Percentiles rank a stretch among this genome's conserved stretches.
These are phyloP conservation scores for Pouteria campechiana DNA, from an alignment of 179 eudicot species.

Conservation along the genomic window DNA sequence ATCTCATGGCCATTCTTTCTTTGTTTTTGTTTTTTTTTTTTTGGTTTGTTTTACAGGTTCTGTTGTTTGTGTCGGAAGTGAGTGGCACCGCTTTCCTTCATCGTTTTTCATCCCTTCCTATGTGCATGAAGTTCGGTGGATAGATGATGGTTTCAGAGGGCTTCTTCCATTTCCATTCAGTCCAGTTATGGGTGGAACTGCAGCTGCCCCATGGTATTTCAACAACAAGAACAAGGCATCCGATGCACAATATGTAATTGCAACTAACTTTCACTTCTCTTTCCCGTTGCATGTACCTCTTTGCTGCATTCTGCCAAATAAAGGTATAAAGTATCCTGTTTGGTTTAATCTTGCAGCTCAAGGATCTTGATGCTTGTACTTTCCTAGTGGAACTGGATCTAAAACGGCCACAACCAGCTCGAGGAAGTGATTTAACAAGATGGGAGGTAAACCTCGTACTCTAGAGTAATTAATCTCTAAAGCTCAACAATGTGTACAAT, in stretches of 20 bases:
- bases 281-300: background rate
- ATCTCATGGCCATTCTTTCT: background rate
- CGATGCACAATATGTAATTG: conserved; percentile 71
- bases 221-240: conserved; percentile 94
- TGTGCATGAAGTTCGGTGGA: conserved; percentile 73
- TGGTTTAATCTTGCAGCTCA: conserved; percentile 41
- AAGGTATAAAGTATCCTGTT: background rate
- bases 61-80: conserved; percentile 91
- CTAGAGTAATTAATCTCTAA: too few species aligned
- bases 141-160: conserved; percentile 93
- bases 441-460: conserved; percentile 62
- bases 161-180: conserved; percentile 93
- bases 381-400: conserved; percentile 86
- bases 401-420: conserved; percentile 61
- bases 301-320: too few species aligned
- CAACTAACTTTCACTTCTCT: background rate
- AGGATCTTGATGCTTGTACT: conserved; percentile 62
- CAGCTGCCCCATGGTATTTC: conserved; percentile 85
- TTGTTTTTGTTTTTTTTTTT: background rate
- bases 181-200: conserved; percentile 81
- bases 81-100: conserved; percentile 97
- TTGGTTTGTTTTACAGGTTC: conserved; percentile 41
- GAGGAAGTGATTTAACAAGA: conserved; percentile 80
- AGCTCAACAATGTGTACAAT: too few species aligned
- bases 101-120: conserved; percentile 90